Percentiles rank a stretch among this genome's conserved stretches.
phyloP scores from a whole-genome alignment of 164 flowering plant genomes.

The Vitis rotundifolia region DNA sequence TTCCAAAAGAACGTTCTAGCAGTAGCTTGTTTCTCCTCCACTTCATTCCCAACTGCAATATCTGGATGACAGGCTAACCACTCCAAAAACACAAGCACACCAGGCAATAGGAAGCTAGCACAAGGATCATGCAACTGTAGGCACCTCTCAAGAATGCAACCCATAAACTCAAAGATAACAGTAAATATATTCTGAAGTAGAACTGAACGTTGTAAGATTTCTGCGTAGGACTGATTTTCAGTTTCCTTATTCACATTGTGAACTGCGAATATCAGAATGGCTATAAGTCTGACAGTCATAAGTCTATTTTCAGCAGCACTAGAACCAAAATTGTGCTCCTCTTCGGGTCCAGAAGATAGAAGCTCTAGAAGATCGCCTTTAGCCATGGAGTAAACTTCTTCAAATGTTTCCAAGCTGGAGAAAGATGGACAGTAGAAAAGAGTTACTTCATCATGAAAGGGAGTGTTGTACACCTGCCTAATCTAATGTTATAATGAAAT shows the following conservation, averaged over 20 bases:
- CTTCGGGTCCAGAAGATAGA: constrained; percentile 75
- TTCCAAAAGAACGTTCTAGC: constrained; percentile 81
- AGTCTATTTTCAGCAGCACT: constrained; percentile 72
- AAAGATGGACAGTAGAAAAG: constrained; percentile 6
- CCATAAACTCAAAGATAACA: constrained; percentile 81
- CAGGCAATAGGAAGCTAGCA: constrained; percentile 76
- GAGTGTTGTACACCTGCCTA: no score
- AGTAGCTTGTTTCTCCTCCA: constrained; percentile 66
- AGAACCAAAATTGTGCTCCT: constrained; percentile 66
- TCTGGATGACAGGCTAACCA: constrained; percentile 90
- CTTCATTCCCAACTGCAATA: constrained; percentile 58
- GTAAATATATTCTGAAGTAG: constrained; percentile 78
- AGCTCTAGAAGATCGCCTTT: constrained; percentile 56
- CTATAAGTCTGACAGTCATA: constrained; percentile 60
- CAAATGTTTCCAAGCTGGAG: constrained; percentile 82
- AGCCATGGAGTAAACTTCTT: constrained; percentile 61
- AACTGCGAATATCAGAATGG: constrained; percentile 79
- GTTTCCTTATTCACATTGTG: constrained; percentile 68
- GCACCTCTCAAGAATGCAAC: constrained; percentile 65
- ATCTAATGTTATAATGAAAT: constrained; percentile 7
- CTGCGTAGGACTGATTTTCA: constrained; percentile 89
- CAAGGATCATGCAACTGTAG: constrained; percentile 61
- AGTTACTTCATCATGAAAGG: background rate
- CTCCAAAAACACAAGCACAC: constrained; percentile 82
- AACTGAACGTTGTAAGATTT: constrained; percentile 83